Percentiles rank a stretch among this genome's conserved stretches.
Conservation (phyloP, 2,329 filamentous ascomycete species). For the Parasarocladium wereldwijsianum region DNA sequence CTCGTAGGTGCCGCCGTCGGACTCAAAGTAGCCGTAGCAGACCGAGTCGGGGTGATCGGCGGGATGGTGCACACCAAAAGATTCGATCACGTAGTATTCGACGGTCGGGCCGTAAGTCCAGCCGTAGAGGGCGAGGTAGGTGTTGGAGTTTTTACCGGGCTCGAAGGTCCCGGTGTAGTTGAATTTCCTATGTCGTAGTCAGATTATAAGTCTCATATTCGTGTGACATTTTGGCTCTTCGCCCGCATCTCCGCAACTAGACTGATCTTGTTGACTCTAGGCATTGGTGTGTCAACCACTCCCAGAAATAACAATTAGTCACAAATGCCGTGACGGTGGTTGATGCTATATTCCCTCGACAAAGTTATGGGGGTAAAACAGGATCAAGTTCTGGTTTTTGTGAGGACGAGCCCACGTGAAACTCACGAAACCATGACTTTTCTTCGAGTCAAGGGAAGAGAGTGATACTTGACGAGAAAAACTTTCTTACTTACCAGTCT, state of each 20-base stretch:
- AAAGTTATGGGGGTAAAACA: too few species aligned
- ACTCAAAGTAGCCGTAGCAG: constrained; percentile 32
- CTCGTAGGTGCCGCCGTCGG: constrained; percentile 37
- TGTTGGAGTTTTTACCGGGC: constrained; percentile 27
- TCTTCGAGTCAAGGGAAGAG: background rate
- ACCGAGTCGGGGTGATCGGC: constrained; percentile 10
- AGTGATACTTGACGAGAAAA: constrained; percentile 1
- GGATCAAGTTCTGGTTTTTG: too few species aligned
- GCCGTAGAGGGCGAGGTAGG: constrained; percentile 6
- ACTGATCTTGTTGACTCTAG: too few species aligned
- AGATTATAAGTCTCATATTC: too few species aligned
- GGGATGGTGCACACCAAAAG: constrained; percentile 6
- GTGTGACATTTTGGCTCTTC: too few species aligned
- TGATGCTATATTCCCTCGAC: too few species aligned
- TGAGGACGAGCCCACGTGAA: too few species aligned
- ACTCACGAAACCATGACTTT: background rate
- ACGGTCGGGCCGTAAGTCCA: constrained; percentile 6
- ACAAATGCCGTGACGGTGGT: too few species aligned
- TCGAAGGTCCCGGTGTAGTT: constrained; percentile 19
- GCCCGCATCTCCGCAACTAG: too few species aligned
- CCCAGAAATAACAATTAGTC: too few species aligned
- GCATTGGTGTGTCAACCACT: too few species aligned
- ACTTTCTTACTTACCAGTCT: constrained; percentile 3
- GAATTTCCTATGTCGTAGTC: constrained; percentile 12
- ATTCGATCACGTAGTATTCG: constrained; percentile 7